Conservation (phyloP, 2,329 filamentous ascomycete species). For the Verticillium tricorpus region DNA sequence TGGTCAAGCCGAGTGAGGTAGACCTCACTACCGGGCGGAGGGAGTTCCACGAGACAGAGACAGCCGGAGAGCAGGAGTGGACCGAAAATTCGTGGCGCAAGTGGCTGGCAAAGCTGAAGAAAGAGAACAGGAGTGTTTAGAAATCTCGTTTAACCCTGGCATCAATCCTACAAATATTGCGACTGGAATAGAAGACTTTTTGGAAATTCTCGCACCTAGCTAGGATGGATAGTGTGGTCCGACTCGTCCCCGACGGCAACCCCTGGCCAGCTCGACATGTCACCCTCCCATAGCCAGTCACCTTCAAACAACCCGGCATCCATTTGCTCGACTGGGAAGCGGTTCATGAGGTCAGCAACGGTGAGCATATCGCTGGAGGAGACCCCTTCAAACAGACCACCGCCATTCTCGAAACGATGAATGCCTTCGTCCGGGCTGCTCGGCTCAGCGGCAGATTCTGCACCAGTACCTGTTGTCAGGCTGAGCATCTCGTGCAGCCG, state of each 20-base stretch:
- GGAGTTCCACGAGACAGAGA: constrained; percentile 11
- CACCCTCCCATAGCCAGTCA: neutral
- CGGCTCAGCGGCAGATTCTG: neutral
- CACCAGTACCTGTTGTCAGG: neutral
- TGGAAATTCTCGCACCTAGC: too few species aligned
- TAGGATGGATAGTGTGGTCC: too few species aligned
- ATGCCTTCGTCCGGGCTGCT: too few species aligned
- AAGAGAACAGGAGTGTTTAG: too few species aligned
- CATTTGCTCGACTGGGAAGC: neutral
- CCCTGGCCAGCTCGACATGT: neutral
- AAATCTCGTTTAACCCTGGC: too few species aligned
- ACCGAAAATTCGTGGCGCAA: neutral
- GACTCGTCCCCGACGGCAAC: neutral
- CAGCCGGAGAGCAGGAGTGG: neutral
- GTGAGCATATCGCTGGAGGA: neutral
- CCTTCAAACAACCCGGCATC: neutral
- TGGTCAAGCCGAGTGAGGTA: constrained; percentile 44
- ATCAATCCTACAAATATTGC: too few species aligned
- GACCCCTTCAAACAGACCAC: neutral
- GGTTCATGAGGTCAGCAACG: neutral
- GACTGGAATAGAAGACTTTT: too few species aligned
- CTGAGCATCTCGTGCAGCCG: constrained; percentile 6
- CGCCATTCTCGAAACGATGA: neutral
- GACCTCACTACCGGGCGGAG: constrained; percentile 51
- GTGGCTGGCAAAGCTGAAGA: neutral